These are phyloP conservation scores for Russula brevipes DNA, from an alignment of 768 basidiomycete genomes.

Conservation along the genomic window DNA sequence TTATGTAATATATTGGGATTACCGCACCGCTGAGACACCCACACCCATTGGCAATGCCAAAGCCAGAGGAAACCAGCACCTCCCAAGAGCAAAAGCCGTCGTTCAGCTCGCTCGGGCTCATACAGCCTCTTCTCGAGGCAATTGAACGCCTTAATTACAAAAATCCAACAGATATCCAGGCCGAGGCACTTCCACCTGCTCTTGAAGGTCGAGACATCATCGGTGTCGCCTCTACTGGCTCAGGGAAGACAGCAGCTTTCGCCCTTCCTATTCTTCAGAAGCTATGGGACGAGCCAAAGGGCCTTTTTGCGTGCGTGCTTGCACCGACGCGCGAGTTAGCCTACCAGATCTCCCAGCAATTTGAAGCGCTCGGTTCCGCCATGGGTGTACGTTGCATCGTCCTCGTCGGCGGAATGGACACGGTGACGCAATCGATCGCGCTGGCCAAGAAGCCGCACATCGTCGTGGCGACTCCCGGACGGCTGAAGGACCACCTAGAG, in stretches of 20 bases:
- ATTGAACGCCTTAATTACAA: constrained; percentile 78
- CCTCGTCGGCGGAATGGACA: constrained; percentile 94
- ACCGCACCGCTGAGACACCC: neutral
- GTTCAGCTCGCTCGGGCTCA: constrained; percentile 83
- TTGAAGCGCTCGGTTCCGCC: constrained; percentile 83
- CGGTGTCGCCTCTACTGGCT: constrained; percentile 96
- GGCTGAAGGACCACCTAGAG: constrained; percentile 89
- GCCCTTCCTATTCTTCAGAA: constrained; percentile 94
- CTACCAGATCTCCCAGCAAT: constrained; percentile 96
- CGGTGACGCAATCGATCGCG: constrained; percentile 84
- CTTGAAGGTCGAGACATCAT: constrained; percentile 93
- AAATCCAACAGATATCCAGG: constrained; percentile 87
- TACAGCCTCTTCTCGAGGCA: constrained; percentile 83
- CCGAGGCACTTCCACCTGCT: constrained; percentile 78
- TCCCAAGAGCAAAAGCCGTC: constrained; percentile 38
- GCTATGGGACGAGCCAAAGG: constrained; percentile 92
- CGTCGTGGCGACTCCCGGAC: constrained; percentile 91
- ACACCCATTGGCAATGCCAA: neutral
- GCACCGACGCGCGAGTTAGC: constrained; percentile 98
- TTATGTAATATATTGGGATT: neutral
- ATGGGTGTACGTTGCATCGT: constrained; percentile 91
- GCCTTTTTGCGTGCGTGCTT: constrained; percentile 87
- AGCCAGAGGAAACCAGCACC: constrained; percentile 5
- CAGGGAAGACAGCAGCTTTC: constrained; percentile 97
- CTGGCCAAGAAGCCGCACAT: constrained; percentile 93